Conservation (phyloP, 2,329 filamentous ascomycete species). For the Beauveria varroae region DNA sequence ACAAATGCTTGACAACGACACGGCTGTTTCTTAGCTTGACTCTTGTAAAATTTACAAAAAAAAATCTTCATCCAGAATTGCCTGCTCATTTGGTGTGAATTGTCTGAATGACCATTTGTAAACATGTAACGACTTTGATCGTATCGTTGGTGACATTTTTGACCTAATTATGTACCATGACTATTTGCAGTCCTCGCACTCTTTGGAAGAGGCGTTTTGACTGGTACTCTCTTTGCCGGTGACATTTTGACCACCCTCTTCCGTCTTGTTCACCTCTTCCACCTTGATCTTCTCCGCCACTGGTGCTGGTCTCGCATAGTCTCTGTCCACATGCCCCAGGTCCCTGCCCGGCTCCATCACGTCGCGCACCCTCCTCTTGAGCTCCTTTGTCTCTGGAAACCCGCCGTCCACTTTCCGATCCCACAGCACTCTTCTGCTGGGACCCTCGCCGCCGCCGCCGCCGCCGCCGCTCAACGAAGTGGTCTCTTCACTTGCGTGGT, state of each 20-base stretch:
- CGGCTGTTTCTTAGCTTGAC: slow-evolving; percentile 35
- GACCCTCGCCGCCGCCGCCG: neutral
- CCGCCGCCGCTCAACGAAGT: neutral
- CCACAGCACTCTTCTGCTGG: slow-evolving; percentile 59
- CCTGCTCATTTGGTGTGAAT: neutral
- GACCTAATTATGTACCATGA: neutral
- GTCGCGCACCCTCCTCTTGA: slow-evolving; percentile 79
- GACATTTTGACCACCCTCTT: neutral
- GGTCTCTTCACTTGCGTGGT: slow-evolving; percentile 12
- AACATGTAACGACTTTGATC: neutral
- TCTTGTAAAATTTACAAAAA: slow-evolving; percentile 30
- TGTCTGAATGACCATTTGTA: neutral
- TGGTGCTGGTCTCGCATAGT: slow-evolving; percentile 22
- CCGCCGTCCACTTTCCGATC: slow-evolving; percentile 80
- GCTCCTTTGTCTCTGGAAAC: slow-evolving; percentile 88
- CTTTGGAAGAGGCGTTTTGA: neutral
- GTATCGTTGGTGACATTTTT: neutral
- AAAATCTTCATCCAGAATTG: slow-evolving; percentile 19
- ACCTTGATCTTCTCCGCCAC: neutral
- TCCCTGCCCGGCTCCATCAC: slow-evolving; percentile 70
- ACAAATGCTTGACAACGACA: slow-evolving; percentile 22
- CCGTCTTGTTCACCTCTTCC: neutral
- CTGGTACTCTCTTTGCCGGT: neutral
- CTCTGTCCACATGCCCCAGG: slow-evolving; percentile 72
- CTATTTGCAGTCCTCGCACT: slow-evolving; percentile 14